Evolutionary conservation across 768 basidiomycete genomes (phyloP), one percentile per base, ranked within the genome.

Genomic region (Phlegmacium glaucopus): DNA sequence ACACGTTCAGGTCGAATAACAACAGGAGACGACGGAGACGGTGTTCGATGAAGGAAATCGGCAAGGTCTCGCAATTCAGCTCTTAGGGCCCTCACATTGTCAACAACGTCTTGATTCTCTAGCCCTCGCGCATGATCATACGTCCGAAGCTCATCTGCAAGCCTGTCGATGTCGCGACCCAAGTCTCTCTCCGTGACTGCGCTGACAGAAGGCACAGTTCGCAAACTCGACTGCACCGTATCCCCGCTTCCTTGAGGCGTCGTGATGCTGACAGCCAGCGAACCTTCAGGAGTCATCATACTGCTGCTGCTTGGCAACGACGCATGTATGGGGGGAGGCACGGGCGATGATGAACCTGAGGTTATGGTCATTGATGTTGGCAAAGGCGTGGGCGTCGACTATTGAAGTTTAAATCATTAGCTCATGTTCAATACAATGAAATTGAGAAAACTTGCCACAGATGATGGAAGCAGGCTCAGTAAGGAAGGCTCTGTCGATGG

Each of bases 31-130:
- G 50, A 48, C 15, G 68, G 69, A 1, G 71, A 57, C 3, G 65
- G 67, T 4, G 69, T 72, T 13, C 71, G 73, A 48, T 74, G 79
- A 13, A 86, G 63, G 50, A 73, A 77, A 25, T 79, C 69, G 0
- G 82, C 77, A 9, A 94, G 71, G 38, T 83, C 79, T 10, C 72
- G 73, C 3, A 95, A 68, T 53, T 88, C 83, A 30, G 83, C 72
- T 48, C 85, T 78, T 32, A 96, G 79, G 0, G 81, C 77, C 43
- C 78, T 77, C 4, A 95, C 72, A 58, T 87, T 83, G 39, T 79
- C 80, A 1, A 76, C 73, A 7, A 94, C 60, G 12, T 83, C 83
- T 22, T 78, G 72, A 26, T 74, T 78, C 53, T 94, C 87, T 3
- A 78, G 71, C 0, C 80, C 83, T 44, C 87, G 70, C 13, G 72